These are phyloP conservation scores for Hylodesmum podocarpum DNA, from an alignment of 306 rosid species.

Conservation along the genomic window DNA sequence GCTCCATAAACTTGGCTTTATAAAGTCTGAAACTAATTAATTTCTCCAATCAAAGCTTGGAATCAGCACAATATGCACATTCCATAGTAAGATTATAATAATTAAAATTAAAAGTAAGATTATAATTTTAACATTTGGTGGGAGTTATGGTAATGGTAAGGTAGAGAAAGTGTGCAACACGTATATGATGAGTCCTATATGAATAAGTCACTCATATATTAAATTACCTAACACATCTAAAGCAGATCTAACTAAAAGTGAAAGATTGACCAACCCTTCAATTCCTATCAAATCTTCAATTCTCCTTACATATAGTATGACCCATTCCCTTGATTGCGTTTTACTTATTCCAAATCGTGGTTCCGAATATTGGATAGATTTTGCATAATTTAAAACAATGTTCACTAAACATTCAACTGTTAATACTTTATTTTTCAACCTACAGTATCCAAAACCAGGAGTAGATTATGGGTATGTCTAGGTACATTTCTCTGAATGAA, in stretches of 20 bases:
- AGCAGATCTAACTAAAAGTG: conserved; percentile 11
- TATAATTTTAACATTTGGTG: neutral
- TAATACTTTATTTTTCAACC: neutral
- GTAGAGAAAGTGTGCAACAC: neutral
- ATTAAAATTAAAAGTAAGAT: neutral
- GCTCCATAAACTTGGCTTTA: neutral
- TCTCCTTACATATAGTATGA: neutral
- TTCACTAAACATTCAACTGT: neutral
- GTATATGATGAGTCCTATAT: neutral
- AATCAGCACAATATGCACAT: neutral
- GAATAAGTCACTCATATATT: neutral
- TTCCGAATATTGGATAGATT: neutral
- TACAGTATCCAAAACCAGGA: neutral
- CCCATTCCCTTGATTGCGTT: conserved; percentile 31
- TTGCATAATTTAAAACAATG: neutral
- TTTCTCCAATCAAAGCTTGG: neutral
- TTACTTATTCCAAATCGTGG: conserved; percentile 6
- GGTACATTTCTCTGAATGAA: too few relatives aligned
- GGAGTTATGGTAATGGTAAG: neutral
- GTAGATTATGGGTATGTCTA: too few relatives aligned
- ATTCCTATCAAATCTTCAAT: neutral
- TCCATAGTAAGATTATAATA: neutral
- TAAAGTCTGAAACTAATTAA: neutral
- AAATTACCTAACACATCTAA: conserved; percentile 24
- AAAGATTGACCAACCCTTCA: conserved; percentile 18